Evolutionary conservation across 129 eudicot genomes (phyloP).

Genomic region (Ambrosia trifida): DNA sequence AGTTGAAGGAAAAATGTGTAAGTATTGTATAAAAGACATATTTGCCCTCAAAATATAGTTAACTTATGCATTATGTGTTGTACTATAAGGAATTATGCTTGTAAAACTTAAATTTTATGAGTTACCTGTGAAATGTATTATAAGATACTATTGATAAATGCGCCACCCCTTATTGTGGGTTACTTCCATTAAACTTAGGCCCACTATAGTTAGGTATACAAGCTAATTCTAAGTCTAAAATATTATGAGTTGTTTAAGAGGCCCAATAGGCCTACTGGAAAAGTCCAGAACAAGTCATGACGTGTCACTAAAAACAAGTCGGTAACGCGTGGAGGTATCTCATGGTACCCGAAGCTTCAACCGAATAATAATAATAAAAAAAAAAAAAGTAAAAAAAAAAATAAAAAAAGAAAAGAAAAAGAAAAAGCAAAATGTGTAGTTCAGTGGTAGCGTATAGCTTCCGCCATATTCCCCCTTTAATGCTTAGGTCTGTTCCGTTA

Average conservation of each 20-base stretch:
- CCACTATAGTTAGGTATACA: too few relatives aligned
- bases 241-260: neutral
- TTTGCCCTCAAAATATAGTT: too few relatives aligned
- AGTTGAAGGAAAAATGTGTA: too few relatives aligned
- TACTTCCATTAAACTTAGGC: too few relatives aligned
- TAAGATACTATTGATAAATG: too few relatives aligned
- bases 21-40: too few relatives aligned
- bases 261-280: neutral
- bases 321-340: slow-evolving; percentile 27
- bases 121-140: too few relatives aligned
- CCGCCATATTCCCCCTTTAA: slow-evolving; percentile 65
- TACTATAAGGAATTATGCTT: too few relatives aligned
- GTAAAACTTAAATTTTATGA: too few relatives aligned
- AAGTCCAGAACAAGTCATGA: neutral
- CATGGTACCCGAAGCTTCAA: slow-evolving; percentile 25
- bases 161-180: too few relatives aligned
- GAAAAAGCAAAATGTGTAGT: slow-evolving; percentile 30
- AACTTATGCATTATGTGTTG: too few relatives aligned
- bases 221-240: too few relatives aligned
- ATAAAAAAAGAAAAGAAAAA: slow-evolving; percentile 3
- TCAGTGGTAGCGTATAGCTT: slow-evolving; percentile 52
- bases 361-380: slow-evolving; percentile 10
- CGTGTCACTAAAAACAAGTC: slow-evolving; percentile 13
- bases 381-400: neutral
- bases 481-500: slow-evolving; percentile 24